A percentile compares a stretch with the other conserved stretches of the same genome.
Evolutionary conservation across 257 asterid species (phyloP).

Genomic region (Solanum verrucosum): DNA sequence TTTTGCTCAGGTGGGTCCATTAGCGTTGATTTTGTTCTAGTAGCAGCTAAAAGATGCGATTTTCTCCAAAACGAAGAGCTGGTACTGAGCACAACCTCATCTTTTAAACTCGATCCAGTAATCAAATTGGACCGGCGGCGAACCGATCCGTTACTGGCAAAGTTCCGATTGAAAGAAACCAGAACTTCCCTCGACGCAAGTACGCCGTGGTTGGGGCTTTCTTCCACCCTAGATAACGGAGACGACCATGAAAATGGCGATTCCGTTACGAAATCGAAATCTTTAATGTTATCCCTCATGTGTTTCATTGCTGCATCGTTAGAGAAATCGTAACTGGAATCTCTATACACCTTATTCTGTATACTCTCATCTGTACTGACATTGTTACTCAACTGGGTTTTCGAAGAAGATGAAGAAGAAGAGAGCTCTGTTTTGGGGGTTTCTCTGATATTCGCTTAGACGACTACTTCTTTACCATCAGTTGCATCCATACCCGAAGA

Average conservation of each 20-base stretch:
- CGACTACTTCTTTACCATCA: too few species aligned
- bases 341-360: slow-evolving; percentile 19
- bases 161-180: slow-evolving; percentile 32
- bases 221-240: slow-evolving; percentile 38
- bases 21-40: slow-evolving; percentile 48
- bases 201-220: slow-evolving; percentile 29
- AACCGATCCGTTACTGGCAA: slow-evolving; percentile 10
- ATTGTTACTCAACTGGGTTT: slow-evolving; percentile 1
- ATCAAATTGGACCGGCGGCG: slow-evolving; percentile 41
- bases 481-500: too few species aligned
- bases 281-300: slow-evolving; percentile 4
- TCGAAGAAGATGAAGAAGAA: background rate
- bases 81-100: slow-evolving; percentile 46
- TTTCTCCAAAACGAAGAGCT: slow-evolving; percentile 39
- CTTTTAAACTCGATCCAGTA: slow-evolving; percentile 13
- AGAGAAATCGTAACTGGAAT: slow-evolving; percentile 42
- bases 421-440: background rate
- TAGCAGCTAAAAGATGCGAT: slow-evolving; percentile 25
- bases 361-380: background rate
- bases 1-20: slow-evolving; percentile 51
- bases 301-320: slow-evolving; percentile 22
- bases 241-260: slow-evolving; percentile 28
- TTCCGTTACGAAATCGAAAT: slow-evolving; percentile 35
- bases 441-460: too few species aligned
- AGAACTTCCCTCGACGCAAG: slow-evolving; percentile 35